A percentile compares a stretch with the other conserved stretches of the same genome.
Evolutionary conservation across 257 asterid species (phyloP).

Genomic region (Solanum virginianum): DNA sequence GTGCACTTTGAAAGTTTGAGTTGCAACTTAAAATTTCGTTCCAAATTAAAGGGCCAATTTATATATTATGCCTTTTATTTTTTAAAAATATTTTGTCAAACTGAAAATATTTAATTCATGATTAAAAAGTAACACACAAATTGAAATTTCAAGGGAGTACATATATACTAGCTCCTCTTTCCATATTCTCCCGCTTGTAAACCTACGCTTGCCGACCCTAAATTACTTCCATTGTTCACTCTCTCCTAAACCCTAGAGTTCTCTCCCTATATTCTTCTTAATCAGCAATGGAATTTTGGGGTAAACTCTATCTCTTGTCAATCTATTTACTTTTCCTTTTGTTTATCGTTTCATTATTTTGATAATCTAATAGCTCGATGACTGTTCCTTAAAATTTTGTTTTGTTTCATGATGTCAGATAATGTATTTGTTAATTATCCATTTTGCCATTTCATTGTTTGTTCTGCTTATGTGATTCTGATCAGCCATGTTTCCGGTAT

Average conservation of each 20-base stretch:
- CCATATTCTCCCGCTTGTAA: no score
- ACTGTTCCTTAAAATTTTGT: not conserved
- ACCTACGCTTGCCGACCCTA: not conserved
- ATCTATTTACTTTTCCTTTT: not conserved
- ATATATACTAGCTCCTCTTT: no score
- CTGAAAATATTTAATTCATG: no score
- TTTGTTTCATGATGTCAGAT: not conserved
- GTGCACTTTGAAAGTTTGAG: no score
- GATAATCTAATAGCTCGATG: not conserved
- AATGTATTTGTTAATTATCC: not conserved
- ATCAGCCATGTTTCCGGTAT: not conserved
- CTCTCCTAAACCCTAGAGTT: not conserved
- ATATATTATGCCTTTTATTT: no score
- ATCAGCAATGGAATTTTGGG: not conserved
- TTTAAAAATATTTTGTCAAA: no score
- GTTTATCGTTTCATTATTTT: not conserved
- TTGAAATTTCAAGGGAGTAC: no score
- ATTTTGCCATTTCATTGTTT: not conserved
- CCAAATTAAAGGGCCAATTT: no score
- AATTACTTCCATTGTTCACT: not conserved
- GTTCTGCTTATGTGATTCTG: not conserved
- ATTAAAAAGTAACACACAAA: no score
- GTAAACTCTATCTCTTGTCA: not conserved
- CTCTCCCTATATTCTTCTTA: not conserved
- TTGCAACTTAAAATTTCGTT: no score